Evolutionary conservation across 305 asterid species (phyloP).

Genomic region (Solanum hybrid): DNA sequence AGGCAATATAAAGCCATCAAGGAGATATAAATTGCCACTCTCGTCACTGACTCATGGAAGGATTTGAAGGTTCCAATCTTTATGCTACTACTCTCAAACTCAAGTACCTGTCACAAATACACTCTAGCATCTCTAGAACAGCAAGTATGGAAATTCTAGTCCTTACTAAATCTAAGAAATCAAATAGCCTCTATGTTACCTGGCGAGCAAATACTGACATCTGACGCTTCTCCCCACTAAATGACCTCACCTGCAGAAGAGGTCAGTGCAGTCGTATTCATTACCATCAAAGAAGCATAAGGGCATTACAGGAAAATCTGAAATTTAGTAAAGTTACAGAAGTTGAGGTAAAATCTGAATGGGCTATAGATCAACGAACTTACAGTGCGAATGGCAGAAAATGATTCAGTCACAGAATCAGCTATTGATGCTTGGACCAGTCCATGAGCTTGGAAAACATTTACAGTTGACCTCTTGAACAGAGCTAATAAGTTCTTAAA

Average conservation of each 20-base stretch:
- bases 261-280: not conserved
- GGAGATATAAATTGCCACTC: conserved; percentile 88
- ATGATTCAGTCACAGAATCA: conserved; percentile 74
- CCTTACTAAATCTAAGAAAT: not conserved
- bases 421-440: conserved; percentile 83
- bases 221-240: conserved; percentile 93
- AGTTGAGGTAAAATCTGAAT: not conserved
- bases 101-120: conserved; percentile 49
- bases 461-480: conserved; percentile 86
- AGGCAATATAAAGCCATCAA: conserved; percentile 81
- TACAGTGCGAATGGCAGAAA: conserved; percentile 93
- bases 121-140: not conserved
- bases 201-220: conserved; percentile 73
- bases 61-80: conserved; percentile 82
- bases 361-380: conserved; percentile 15
- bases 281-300: not conserved
- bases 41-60: conserved; percentile 80
- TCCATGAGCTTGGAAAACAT: conserved; percentile 88
- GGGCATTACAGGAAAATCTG: conserved; percentile 1
- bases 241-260: conserved; percentile 76
- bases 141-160: not conserved
- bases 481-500: conserved; percentile 41
- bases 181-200: conserved; percentile 26
- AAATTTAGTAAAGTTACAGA: not conserved
- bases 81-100: conserved; percentile 69